Evolutionary conservation across 768 basidiomycete species (phyloP).

Genomic region (Nevesoporus exiguus): DNA sequence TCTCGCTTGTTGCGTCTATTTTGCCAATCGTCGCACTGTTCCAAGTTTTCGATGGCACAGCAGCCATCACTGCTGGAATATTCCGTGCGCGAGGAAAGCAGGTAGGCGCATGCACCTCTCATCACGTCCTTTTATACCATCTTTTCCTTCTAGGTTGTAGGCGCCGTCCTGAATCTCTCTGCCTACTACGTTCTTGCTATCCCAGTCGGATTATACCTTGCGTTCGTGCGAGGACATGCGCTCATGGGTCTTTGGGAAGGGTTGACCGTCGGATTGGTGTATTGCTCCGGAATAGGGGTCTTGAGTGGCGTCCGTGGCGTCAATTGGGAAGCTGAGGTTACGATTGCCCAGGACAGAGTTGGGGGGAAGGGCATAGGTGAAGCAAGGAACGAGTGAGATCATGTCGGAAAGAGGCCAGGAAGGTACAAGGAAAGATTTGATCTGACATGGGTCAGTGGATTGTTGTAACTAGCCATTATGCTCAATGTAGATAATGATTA

Average conservation of each 20-base stretch:
- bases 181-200: conserved; percentile 84
- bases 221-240: conserved; percentile 55
- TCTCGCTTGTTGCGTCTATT: conserved; percentile 51
- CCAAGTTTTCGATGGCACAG: conserved; percentile 82
- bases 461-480: too few relatives aligned
- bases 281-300: conserved; percentile 53
- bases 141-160: conserved; percentile 46
- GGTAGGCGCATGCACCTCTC: conserved; percentile 26
- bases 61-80: conserved; percentile 69
- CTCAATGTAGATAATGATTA: too few relatives aligned
- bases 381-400: not conserved
- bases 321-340: conserved; percentile 66
- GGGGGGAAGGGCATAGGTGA: conserved; percentile 42
- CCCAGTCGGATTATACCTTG: conserved; percentile 76
- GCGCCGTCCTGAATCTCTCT: conserved; percentile 59
- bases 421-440: not conserved
- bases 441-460: too few relatives aligned
- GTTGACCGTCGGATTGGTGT: conserved; percentile 68
- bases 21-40: conserved; percentile 74
- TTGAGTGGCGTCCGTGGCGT: conserved; percentile 48
- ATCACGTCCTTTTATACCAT: not conserved
- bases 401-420: not conserved
- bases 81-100: conserved; percentile 82
- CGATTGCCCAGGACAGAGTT: conserved; percentile 14
- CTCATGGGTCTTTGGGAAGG: conserved; percentile 86